Evolutionary conservation across 2,329 filamentous ascomycete species (phyloP).

Genomic region (Fusarium napiforme): DNA sequence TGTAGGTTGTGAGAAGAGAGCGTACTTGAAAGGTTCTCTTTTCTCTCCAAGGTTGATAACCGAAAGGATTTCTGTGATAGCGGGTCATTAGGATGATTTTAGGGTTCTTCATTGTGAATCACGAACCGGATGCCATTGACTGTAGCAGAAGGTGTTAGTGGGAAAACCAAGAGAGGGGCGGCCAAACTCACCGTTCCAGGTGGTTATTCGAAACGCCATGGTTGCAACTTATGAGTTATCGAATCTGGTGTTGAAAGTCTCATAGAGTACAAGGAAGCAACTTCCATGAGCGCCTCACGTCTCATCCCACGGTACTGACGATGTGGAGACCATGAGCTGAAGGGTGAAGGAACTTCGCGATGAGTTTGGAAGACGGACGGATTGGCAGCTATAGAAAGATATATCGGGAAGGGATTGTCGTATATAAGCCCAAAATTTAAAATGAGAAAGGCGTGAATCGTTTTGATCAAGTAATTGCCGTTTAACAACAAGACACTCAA

Average conservation of each 20-base stretch:
- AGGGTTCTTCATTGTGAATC: neutral
- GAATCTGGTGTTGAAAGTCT: neutral
- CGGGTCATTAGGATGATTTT: neutral
- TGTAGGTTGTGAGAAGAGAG: neutral
- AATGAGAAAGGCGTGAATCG: neutral
- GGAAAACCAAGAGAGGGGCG: neutral
- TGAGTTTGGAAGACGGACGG: neutral
- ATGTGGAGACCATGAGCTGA: conserved; percentile 8
- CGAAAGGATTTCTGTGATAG: conserved; percentile 75
- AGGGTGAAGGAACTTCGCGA: neutral
- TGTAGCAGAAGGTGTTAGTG: conserved; percentile 48
- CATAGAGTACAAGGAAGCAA: neutral
- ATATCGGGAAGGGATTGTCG: fast-evolving
- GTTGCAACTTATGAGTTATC: conserved; percentile 34
- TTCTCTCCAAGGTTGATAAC: conserved; percentile 84
- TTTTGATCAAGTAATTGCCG: neutral
- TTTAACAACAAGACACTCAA: neutral
- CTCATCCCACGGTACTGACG: conserved; percentile 11
- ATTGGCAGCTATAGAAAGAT: neutral
- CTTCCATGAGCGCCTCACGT: neutral
- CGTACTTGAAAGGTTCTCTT: conserved; percentile 74
- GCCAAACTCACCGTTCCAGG: conserved; percentile 77
- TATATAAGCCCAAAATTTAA: neutral
- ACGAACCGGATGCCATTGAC: conserved; percentile 83
- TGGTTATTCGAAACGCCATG: conserved; percentile 84